These are phyloP conservation scores for Rhododendron mucronatum DNA, from an alignment of 148 eudicot genomes.

Conservation along the genomic window DNA sequence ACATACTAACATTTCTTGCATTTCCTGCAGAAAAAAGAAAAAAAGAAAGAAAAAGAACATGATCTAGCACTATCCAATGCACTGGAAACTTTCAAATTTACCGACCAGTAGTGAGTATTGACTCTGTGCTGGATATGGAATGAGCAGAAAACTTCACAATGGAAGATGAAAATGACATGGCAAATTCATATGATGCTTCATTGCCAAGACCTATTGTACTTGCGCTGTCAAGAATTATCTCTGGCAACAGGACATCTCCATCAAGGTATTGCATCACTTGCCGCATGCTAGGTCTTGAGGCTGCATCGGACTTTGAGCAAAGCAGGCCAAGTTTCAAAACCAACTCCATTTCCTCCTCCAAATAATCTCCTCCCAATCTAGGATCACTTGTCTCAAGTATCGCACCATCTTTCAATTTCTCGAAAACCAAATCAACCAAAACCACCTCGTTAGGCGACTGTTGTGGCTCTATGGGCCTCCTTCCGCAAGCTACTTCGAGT, in stretches of 20 bases:
- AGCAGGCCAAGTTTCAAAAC: conserved; percentile 31
- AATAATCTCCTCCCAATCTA: conserved; percentile 22
- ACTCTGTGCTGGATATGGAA: not conserved
- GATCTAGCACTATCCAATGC: conserved; percentile 3
- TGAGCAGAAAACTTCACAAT: not conserved
- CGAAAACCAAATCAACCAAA: conserved; percentile 32
- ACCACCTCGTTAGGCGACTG: conserved; percentile 3
- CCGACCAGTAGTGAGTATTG: not conserved
- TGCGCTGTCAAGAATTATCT: not conserved
- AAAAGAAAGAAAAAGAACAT: not conserved
- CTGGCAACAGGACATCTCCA: conserved; percentile 7
- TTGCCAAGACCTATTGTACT: not conserved
- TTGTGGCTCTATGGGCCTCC: conserved; percentile 25
- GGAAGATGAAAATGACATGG: not conserved
- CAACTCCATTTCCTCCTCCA: conserved; percentile 27
- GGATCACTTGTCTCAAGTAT: conserved; percentile 29
- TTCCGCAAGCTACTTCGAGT: conserved; percentile 39
- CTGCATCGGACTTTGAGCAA: conserved; percentile 31
- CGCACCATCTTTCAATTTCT: conserved; percentile 22
- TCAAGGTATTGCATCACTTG: conserved; percentile 31
- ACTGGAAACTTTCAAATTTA: not conserved
- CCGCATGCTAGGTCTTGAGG: conserved; percentile 37
- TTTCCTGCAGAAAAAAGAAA: not conserved
- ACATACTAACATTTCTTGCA: not conserved
- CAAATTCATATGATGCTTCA: not conserved